Evolutionary conservation across 345 rosid genomes (phyloP), one percentile per base, ranked within the genome.

Genomic region (Populus alba): DNA sequence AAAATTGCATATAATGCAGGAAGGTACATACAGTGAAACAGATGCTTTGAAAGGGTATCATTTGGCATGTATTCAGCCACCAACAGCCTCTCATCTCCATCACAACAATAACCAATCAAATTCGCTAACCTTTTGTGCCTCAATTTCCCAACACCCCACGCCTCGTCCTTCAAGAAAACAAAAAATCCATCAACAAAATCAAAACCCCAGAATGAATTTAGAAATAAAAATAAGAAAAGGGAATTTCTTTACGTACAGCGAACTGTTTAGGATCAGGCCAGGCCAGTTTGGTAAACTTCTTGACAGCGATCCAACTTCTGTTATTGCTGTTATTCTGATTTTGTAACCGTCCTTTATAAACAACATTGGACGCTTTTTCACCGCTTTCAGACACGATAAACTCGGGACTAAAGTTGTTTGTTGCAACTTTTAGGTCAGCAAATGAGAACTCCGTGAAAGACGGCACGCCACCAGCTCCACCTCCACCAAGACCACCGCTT

Each of bases 201-300:
- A 55, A 77, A 82, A 84, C 75, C 82, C 87, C 57, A 71, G 29
- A 78, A 51, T 23, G n/a, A 37, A 75, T 63, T 31, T 25, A 29
- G n/a, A 16, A 7, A 10, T 35, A 41, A 23, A 35, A 66, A 80
- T 25, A 6, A 20, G 16, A 69, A 22, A 38, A 3, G 59, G 33
- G 29, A 62, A 67, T 13, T 13, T 23, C 3, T 37, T 6, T 25
- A 35, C 84, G 31, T 87, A 93, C 98, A 7, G 88, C 90, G 77
- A 95, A 95, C 84, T 93, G 98, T 69, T 91, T 90, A 7, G 98
- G 89, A 80, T 95, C 97, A 22, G 97, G 98, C 98, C 98, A 93
- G n/a, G 97, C 92, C 68, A 75, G 45, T 83, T 89, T 93, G 8
- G 90, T 75, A 77, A 93, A 92, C 79, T 82, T 90, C 87, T 95